These are phyloP conservation scores for Arachis hypogaea DNA, from an alignment of 306 rosid genomes.

Conservation along the genomic window DNA sequence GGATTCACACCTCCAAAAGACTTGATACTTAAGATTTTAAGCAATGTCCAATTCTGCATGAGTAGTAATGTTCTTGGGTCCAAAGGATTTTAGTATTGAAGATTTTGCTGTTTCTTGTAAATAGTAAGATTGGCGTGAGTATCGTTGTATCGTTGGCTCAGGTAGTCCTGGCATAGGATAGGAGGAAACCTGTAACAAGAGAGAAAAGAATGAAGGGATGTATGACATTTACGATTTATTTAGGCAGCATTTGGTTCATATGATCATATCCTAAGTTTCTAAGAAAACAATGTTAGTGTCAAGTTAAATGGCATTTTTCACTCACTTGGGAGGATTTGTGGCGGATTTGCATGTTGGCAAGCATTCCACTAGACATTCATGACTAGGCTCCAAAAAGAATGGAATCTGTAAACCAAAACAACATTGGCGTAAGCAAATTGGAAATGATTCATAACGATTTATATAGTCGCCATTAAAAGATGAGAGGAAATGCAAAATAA, in stretches of 20 bases:
- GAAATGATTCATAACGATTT: neutral
- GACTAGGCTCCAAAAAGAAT: constrained; percentile 81
- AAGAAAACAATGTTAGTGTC: constrained; percentile 6
- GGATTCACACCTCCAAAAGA: constrained; percentile 26
- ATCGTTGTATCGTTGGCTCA: constrained; percentile 70
- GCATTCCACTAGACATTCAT: constrained; percentile 86
- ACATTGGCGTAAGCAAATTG: constrained; percentile 18
- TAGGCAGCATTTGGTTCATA: no score
- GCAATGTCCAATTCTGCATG: constrained; percentile 42
- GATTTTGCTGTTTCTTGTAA: constrained; percentile 46
- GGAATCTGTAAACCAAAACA: constrained; percentile 65
- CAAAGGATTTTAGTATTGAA: neutral
- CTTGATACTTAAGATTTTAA: constrained; percentile 6
- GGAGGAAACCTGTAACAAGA: constrained; percentile 67
- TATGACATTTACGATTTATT: neutral
- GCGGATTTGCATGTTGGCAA: constrained; percentile 89
- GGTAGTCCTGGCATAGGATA: constrained; percentile 60
- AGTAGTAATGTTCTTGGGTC: constrained; percentile 17
- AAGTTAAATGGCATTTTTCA: constrained; percentile 18
- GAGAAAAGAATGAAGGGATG: neutral
- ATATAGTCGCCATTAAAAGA: neutral
- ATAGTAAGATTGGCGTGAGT: constrained; percentile 64
- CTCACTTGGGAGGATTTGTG: constrained; percentile 85
- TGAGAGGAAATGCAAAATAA: constrained; percentile 9
- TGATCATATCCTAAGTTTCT: neutral